Base-by-base conservation (phyloP, 345 rosid species). In the Aquilaria malaccensis region DNA sequence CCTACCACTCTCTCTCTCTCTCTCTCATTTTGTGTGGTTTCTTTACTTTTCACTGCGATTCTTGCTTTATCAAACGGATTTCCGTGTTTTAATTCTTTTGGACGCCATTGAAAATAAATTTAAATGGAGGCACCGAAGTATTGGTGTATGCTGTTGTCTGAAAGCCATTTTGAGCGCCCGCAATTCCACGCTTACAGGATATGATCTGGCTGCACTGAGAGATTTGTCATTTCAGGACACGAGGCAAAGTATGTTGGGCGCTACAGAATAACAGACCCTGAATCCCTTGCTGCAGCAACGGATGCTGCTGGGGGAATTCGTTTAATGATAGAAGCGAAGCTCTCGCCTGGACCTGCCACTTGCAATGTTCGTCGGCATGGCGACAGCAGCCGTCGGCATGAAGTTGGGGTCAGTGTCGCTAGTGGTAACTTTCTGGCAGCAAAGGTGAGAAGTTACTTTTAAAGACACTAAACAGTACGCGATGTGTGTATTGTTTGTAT, bases 391-490 rank as follows among this genome's bases (percentile, higher is more conserved):
- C 96, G 97, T 10, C 79, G 79, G 80, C 97, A 89, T 61, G 96
- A 89, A 64, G 94, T 83, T 7, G 94, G 96, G 62, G 98, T 93
- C 61, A 89, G 94, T 46, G 98, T 93, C 11, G 97, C 91, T 56
- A 89, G 94, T 74, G 98, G 97, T 33, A 93, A 93, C 78, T 93
- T 93, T 74, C 95, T 93, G 67, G 98, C 97, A 15, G 96, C 98
- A 50, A 93, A 93, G 82, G 98, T 93, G 70, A 64, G 50, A 50
- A 5, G 5, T 37, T 37, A 37, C 43, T 37, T 9, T 3, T 37
- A 9, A 37, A 37, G 43, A 37, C 43, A 37, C 43, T 37, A 9
- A 37, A 37, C 4, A 9, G 7, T 37, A 37, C 7, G 4, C 7
- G 6, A 4, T 37, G 43, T 37, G 43, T 37, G 13, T 47, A 32